Conservation (phyloP, 305 asterid genomes). For the Fraxinus velutina region DNA sequence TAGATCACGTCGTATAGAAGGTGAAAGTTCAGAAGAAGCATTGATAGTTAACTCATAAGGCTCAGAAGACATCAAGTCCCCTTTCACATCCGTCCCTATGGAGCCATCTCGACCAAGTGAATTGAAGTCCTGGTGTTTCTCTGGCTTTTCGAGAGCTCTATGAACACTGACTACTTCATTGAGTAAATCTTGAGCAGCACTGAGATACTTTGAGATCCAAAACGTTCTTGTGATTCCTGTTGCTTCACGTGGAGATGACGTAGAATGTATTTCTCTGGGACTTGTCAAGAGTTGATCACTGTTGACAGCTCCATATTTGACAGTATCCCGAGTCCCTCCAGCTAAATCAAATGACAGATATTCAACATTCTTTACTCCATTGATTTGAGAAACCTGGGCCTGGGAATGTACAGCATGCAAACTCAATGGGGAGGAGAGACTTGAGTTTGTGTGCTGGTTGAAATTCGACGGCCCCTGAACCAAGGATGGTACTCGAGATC, state of each 20-base stretch:
- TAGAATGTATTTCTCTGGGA: conserved; percentile 31
- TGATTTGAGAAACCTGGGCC: conserved; percentile 28
- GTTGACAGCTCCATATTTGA: conserved; percentile 27
- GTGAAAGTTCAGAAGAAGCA: conserved; percentile 37
- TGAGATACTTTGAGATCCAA: conserved; percentile 49
- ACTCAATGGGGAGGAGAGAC: conserved; percentile 37
- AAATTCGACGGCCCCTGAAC: conserved; percentile 22
- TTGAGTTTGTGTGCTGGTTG: conserved; percentile 38
- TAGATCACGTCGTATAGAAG: conserved; percentile 46
- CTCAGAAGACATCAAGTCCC: conserved; percentile 29
- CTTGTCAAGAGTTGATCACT: conserved; percentile 25
- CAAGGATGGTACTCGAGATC: conserved; percentile 43
- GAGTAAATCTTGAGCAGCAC: conserved; percentile 58
- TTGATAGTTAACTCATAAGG: conserved; percentile 28
- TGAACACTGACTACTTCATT: conserved; percentile 58
- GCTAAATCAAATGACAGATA: conserved; percentile 48
- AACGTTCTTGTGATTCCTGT: conserved; percentile 30
- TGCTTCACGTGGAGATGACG: conserved; percentile 27
- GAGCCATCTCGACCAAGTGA: conserved; percentile 28
- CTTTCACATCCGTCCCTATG: conserved; percentile 33
- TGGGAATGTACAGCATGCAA: conserved; percentile 34
- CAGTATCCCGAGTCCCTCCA: conserved; percentile 29
- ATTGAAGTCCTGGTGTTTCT: conserved; percentile 27
- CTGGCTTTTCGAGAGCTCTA: conserved; percentile 34
- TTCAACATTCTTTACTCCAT: conserved; percentile 39